These are phyloP conservation scores for Fraxinus sp. DNA, from an alignment of 305 asterid genomes.

Conservation along the genomic window DNA sequence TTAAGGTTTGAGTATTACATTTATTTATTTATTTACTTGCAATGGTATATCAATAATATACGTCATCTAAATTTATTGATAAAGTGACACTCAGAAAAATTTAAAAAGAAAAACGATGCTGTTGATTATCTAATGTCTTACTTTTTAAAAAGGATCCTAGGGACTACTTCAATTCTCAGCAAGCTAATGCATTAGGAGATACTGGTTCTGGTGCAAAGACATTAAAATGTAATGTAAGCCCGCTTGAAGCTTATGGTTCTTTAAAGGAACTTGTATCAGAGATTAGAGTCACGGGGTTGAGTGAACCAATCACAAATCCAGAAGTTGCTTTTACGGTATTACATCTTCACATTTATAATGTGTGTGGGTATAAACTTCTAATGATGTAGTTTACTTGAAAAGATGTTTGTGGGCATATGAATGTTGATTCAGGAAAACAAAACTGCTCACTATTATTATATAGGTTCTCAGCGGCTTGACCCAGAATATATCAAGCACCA, in stretches of 20 bases:
- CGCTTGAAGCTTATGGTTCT: conserved; percentile 64
- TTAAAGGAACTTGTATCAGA: conserved; percentile 52
- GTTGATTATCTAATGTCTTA: conserved; percentile 27
- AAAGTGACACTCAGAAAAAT: background rate
- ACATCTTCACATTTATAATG: conserved; percentile 1
- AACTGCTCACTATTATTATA: conserved; percentile 25
- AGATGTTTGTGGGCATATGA: conserved; percentile 11
- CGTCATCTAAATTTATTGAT: background rate
- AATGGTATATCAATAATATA: conserved; percentile 12
- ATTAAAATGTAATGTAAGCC: conserved; percentile 51
- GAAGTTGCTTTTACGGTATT: conserved; percentile 83
- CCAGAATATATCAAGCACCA: conserved; percentile 84
- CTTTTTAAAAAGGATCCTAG: conserved; percentile 79
- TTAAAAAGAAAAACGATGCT: background rate
- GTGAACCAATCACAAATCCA: conserved; percentile 60
- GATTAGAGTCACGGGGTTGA: conserved; percentile 57
- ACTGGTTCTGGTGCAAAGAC: conserved; percentile 50
- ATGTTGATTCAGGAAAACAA: conserved; percentile 28
- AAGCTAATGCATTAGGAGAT: conserved; percentile 81
- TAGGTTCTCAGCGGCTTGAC: conserved; percentile 77
- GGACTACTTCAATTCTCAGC: conserved; percentile 96
- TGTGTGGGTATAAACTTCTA: conserved; percentile 17
- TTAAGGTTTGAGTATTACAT: conserved; percentile 59
- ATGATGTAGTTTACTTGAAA: conserved; percentile 12
- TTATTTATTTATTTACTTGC: conserved; percentile 1